Evolutionary conservation across 306 rosid species (phyloP), one percentile per base, ranked within the genome.

Genomic region (Glycine tomentella): DNA sequence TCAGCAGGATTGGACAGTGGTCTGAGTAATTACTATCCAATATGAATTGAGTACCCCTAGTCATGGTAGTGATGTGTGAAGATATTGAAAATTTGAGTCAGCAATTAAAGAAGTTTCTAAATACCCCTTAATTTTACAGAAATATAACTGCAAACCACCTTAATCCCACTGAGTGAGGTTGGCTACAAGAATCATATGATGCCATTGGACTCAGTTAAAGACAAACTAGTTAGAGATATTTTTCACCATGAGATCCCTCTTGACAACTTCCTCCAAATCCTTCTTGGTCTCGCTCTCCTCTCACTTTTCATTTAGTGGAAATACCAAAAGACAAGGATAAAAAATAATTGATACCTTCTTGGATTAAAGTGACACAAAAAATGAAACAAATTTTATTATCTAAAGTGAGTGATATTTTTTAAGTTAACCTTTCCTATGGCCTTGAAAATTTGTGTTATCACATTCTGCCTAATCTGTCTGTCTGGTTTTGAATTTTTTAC

Each of bases 61-160:
- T 77, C 61, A 40, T 50, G 20, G 49, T 58, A n/a, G n/a, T n/a
- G n/a, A 78, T 59, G 55, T 59, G 14, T 63, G 51, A 75, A 8
- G 59, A 71, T 48, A 58, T 66, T 72, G 67, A 77, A 25, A 77
- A 42, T 51, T 74, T 8, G 71, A 78, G 20, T 34, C 5, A 6
- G 42, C 49, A 36, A 34, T 64, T 65, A 38, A 52, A 16, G n/a
- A 6, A 61, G 7, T 42, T 58, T 16, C 20, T 36, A 11, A 50
- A 51, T 15, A 36, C 16, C 57, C 62, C 63, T 76, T 31, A 48
- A 48, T 49, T 64, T 50, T 34, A 76, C 8, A 3, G 59, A 70
- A 33, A 76, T 10, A 12, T 59, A 63, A 63, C 12, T 76, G 63
- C 81, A 65, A 51, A 15, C 14, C 31, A 4, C 38, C 14, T 58